phyloP scores from a whole-genome alignment of 225 moss, liverwort and hornwort species.

The Antitrichia curtipendula region DNA sequence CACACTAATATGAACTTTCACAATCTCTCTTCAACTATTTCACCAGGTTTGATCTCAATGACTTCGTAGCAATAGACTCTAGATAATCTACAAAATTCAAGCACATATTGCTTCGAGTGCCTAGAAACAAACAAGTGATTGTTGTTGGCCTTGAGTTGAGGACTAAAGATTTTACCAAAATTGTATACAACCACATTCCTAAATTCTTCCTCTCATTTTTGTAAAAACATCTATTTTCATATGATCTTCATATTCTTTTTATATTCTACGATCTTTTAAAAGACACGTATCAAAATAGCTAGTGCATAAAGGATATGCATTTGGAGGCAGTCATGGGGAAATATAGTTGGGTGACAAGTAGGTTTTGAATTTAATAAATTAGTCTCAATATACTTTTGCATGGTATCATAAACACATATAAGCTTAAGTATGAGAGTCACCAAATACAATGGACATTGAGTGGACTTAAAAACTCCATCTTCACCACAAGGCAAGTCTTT shows the following conservation, averaged over 20 bases:
- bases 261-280: background rate
- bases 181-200: background rate
- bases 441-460: no score
- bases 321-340: no score
- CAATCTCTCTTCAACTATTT: background rate
- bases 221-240: background rate
- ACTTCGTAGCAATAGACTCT: background rate
- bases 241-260: background rate
- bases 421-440: no score
- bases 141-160: background rate
- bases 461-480: no score
- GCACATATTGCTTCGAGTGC: background rate
- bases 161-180: background rate
- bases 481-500: no score
- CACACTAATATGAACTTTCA: background rate
- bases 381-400: no score
- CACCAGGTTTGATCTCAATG: background rate
- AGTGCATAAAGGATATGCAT: no score
- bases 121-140: background rate
- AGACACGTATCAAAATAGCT: no score
- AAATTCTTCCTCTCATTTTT: background rate
- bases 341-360: no score
- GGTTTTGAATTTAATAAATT: no score
- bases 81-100: background rate
- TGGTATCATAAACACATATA: no score